Base-by-base conservation (phyloP, 2,329 filamentous ascomycete species). In the Pyrenochaeta sp. region DNA sequence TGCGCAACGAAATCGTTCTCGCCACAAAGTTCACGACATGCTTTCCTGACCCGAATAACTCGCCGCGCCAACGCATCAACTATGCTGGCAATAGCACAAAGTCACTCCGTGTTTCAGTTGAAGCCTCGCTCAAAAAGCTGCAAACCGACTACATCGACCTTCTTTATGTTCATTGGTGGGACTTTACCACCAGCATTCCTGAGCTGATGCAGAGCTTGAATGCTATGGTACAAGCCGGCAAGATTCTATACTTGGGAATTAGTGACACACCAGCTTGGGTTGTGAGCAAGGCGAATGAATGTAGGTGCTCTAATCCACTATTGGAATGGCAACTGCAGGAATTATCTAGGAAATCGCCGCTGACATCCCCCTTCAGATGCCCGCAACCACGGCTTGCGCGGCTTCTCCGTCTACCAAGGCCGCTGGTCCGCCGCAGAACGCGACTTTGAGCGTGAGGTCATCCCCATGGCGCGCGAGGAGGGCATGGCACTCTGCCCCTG, bases 321-420 rank as follows among this genome's bases (percentile, higher is more conserved):
- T 42, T 49, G 34, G 15, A 24, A 15, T 43, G 19, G 22, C 25
- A 25, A 40, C 10, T 8, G 34, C n/a, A 25, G 32, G 15, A 13
- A 3, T 6, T 39, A 3, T 39, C 4, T 8, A 39, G 8, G 13
- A 12, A 39, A n/a, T 39, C 15, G 15, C n/a, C n/a, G 30, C 51
- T 59, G 48, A 62, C n/a, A 15, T 3, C 27, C 6, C 13, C 2
- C 45, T 24, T 39, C 50, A 76, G 78, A 92, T 69, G 91, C 91
- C 6, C 84, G 88, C 42, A 83, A 86, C 61, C 85, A 92, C 61
- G 89, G 88, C n/a, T 81, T 92, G 28, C 85, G 87, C 1, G 88
- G 85, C 39, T 93, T 93, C 78, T 84, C 81, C 36, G 85, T 91
- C 30, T 91, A 90, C 74, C 88, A 90, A 75, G 89, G 89, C 9